Percentiles rank a stretch among this genome's conserved stretches.
These are phyloP conservation scores for Paecilomyces dactylethromorphus DNA, from an alignment of 2,329 filamentous ascomycete species.

Conservation along the genomic window DNA sequence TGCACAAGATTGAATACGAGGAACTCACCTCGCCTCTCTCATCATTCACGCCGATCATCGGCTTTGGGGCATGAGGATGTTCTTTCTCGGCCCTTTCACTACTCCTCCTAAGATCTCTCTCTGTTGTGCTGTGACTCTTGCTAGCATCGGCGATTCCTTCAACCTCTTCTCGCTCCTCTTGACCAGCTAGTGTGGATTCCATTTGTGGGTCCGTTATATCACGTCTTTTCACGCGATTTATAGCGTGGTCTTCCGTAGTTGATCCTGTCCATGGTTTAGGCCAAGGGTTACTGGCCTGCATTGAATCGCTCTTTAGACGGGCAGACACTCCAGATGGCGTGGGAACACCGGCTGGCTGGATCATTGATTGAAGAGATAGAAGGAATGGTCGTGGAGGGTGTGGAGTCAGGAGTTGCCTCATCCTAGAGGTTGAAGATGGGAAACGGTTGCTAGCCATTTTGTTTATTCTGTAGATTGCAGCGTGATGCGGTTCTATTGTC, in stretches of 20 bases:
- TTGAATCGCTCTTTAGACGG: constrained; percentile 11
- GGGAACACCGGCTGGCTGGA: constrained; percentile 8
- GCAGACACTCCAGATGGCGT: constrained; percentile 8
- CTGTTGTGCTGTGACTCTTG: constrained; percentile 33
- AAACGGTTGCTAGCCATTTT: constrained; percentile 10
- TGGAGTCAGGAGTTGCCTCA: constrained; percentile 8
- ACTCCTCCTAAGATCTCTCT: constrained; percentile 30
- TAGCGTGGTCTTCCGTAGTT: constrained; percentile 23
- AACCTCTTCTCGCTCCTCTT: constrained; percentile 24
- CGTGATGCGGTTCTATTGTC: neutral
- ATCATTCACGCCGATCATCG: constrained; percentile 49
- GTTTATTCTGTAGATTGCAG: neutral
- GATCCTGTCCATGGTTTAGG: constrained; percentile 28
- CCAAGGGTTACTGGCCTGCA: neutral
- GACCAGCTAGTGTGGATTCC: constrained; percentile 17
- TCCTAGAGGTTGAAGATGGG: constrained; percentile 7
- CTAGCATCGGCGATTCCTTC: constrained; percentile 28
- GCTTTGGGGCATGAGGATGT: constrained; percentile 45
- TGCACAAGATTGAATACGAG: neutral
- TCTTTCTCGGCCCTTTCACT: constrained; percentile 40
- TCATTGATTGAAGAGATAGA: constrained; percentile 11
- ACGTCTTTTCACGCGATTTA: constrained; percentile 19
- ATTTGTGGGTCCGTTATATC: constrained; percentile 29
- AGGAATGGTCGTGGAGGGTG: constrained; percentile 9
- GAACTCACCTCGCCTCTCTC: constrained; percentile 41